Conservation (phyloP, 805 yeast species). For the Schwanniomyces sp. region DNA sequence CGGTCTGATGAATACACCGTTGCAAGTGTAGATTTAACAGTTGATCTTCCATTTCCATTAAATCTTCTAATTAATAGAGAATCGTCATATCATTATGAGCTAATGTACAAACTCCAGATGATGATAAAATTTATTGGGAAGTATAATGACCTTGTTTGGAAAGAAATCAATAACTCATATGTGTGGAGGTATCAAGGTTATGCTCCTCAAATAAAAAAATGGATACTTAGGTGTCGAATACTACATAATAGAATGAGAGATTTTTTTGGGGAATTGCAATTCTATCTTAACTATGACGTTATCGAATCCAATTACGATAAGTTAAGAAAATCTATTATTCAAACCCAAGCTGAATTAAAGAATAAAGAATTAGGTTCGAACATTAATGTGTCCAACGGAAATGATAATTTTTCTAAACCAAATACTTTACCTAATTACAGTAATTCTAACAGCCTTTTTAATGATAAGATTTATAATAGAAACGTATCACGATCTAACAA, state of each 20-base stretch:
- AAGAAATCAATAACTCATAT: constrained; percentile 59
- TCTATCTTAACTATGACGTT: constrained; percentile 58
- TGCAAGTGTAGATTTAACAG: constrained; percentile 53
- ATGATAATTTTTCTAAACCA: not conserved
- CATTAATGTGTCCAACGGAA: not conserved
- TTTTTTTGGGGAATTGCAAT: constrained; percentile 54
- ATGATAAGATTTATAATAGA: constrained; percentile 10
- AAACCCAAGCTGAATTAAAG: constrained; percentile 7
- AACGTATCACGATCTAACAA: not conserved
- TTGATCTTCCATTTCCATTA: constrained; percentile 82
- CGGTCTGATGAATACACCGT: constrained; percentile 42
- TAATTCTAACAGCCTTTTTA: constrained; percentile 19
- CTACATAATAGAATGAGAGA: constrained; percentile 59
- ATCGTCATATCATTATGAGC: constrained; percentile 73
- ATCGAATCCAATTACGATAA: constrained; percentile 54
- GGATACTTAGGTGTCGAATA: constrained; percentile 55
- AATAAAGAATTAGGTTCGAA: constrained; percentile 11
- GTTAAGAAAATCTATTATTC: constrained; percentile 28
- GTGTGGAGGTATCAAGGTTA: constrained; percentile 63
- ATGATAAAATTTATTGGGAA: constrained; percentile 63
- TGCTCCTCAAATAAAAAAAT: constrained; percentile 43
- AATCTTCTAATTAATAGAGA: constrained; percentile 73
- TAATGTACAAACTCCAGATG: constrained; percentile 69
- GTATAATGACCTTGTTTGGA: constrained; percentile 67
- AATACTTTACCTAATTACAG: constrained; percentile 8